Percentiles rank a stretch among this genome's conserved stretches.
phyloP scores from a whole-genome alignment of 108 stramenopile species.

The Poteriospumella lacustris region DNA sequence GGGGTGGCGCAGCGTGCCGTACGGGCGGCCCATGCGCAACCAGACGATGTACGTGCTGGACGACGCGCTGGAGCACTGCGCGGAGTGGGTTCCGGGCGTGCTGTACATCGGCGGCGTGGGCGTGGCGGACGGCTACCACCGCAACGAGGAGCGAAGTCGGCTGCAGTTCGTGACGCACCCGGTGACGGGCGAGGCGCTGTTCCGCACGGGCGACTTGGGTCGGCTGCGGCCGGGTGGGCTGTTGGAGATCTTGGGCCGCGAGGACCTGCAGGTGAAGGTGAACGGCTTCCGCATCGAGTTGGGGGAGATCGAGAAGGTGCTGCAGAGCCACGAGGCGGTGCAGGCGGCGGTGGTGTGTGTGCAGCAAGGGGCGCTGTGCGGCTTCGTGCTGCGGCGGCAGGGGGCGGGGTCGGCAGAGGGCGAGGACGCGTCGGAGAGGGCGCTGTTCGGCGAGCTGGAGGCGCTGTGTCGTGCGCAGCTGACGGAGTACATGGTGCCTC shows the following conservation, averaged over 20 bases:
- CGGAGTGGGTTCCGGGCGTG: not conserved
- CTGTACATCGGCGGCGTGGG: conserved; percentile 21
- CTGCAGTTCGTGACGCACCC: conserved; percentile 18
- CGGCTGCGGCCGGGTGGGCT: conserved; percentile 12
- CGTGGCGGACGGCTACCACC: conserved; percentile 15
- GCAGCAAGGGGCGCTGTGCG: not conserved
- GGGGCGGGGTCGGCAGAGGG: not conserved
- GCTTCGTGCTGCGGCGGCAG: not conserved
- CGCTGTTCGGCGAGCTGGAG: conserved; percentile 24
- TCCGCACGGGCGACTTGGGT: conserved; percentile 38
- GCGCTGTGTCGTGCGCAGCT: conserved; percentile 9
- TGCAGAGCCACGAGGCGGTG: not conserved
- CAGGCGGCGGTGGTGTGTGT: not conserved
- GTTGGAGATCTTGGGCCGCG: conserved; percentile 40
- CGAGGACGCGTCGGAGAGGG: not conserved
- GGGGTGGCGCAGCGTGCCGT: conserved; percentile 20
- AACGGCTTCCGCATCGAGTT: conserved; percentile 42
- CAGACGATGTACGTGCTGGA: conserved; percentile 18
- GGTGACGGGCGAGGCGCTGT: conserved; percentile 20
- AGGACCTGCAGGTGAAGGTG: conserved; percentile 39
- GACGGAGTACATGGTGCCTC: conserved; percentile 36
- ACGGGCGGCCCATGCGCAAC: not conserved
- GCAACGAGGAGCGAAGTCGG: not conserved
- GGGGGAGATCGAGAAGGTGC: conserved; percentile 37
- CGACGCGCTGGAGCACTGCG: conserved; percentile 20